Percentiles rank a stretch among this genome's conserved stretches.
Evolutionary conservation across 257 asterid genomes (phyloP).

Genomic region (Mentha longifolia): DNA sequence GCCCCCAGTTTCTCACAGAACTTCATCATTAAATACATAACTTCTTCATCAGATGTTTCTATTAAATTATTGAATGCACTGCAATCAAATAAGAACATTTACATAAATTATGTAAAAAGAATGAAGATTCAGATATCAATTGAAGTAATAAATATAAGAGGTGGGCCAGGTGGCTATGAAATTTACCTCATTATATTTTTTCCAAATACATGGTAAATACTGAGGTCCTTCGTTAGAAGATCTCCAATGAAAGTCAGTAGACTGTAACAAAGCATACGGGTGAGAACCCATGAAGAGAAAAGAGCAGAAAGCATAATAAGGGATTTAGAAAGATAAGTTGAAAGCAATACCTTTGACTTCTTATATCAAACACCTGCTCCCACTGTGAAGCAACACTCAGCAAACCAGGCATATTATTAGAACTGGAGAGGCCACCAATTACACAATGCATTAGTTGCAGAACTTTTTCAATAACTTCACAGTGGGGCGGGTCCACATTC

Average conservation of each 20-base stretch:
- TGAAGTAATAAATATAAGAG: conserved; percentile 8
- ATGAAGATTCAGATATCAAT: conserved; percentile 10
- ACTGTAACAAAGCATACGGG: conserved; percentile 46
- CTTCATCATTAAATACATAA: conserved; percentile 57
- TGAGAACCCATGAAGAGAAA: conserved; percentile 22
- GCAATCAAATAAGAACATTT: conserved; percentile 45
- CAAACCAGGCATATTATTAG: conserved; percentile 47
- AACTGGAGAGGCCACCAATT: conserved; percentile 58
- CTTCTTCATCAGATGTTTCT: conserved; percentile 61
- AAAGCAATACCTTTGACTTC: conserved; percentile 66
- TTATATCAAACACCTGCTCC: conserved; percentile 63
- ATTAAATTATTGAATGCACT: conserved; percentile 75
- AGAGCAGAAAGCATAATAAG: conserved; percentile 15
- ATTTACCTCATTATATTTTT: conserved; percentile 65
- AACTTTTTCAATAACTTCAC: conserved; percentile 57
- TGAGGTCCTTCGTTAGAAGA: conserved; percentile 61
- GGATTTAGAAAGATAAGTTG: conserved; percentile 28
- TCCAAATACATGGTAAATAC: conserved; percentile 52
- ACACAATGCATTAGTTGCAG: conserved; percentile 61
- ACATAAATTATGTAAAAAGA: conserved; percentile 5
- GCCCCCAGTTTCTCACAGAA: conserved; percentile 68
- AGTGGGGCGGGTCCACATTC: conserved; percentile 38
- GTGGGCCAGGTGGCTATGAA: conserved; percentile 9
- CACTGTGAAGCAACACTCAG: conserved; percentile 54
- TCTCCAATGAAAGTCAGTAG: conserved; percentile 64